Base-by-base conservation (phyloP, 108 stramenopile species). In the Chaetoceros tenuissimus region DNA sequence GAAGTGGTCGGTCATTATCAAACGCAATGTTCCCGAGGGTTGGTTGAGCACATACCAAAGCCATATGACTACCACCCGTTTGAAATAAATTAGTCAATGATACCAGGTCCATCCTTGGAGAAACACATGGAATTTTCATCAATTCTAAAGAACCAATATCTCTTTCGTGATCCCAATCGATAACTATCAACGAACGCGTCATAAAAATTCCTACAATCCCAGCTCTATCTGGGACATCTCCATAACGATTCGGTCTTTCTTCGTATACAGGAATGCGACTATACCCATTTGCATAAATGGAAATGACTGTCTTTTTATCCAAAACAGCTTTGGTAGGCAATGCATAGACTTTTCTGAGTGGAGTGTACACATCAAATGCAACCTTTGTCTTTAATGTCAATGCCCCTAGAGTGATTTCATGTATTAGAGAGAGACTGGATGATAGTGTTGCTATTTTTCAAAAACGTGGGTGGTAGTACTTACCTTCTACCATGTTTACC, bases 21-120 rank as follows among this genome's bases (percentile, higher is more conserved):
- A 83, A 45, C 0, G 78, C 78, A 5, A 60, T 56, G 10, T 68
- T 78, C 10, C 79, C 84, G n/a, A 82, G 31, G 47, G 72, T 78
- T 19, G 84, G 76, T 28, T 75, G 48, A 31, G 73, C 78, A 61
- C 81, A 82, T 10, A 86, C 79, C 56, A 86, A 71, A 3, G 81
- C 79, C 64, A 85, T 81, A 16, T 70, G 48, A 48, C 64, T 67
- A 8, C 80, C 84, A 29, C 65, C 66, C 19, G 54, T 62, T 26
- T 71, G 61, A 5, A 86, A 56, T 28, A 78, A 30, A 30, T 78
- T 63, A 20, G 80, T 60, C 18, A 80, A 53, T 21, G 57, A 65
- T 24, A 78, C 69, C 19, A 86, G 46, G 59, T 79, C 78, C 65
- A 67, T 71, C 20, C 68, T 55, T 1, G 84, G 84, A 51, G 51